Base-by-base conservation (phyloP, 176 grass and related monocot genomes). In the Oropetium thomaeum region DNA sequence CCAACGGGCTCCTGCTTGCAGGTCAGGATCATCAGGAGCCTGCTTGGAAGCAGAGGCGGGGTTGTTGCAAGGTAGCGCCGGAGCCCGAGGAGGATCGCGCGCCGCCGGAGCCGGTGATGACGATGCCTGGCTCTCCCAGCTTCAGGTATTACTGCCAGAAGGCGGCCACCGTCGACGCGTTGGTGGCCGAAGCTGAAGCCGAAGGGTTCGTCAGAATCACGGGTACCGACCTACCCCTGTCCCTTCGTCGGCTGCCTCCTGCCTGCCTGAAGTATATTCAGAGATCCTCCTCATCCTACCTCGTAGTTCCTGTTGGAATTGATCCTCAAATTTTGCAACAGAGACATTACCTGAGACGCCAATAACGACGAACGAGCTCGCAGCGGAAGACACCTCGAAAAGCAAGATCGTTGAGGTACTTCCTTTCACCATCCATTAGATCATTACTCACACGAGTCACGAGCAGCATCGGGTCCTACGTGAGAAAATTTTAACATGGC, bases 131-230 rank as follows among this genome's bases (percentile, higher is more conserved):
- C 0, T 90, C 89, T 9, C 84, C 89, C 10, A 87, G 89, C 74
- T 87, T 84, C 54, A 32, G 84, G 76, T 58, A 77, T 81, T 90
- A 90, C 71, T 90, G 75, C 84, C 70, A 80, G 71, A 79, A 81
- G 12, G 26, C 71, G 13, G 59, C 75, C 19, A 1, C 23, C 10
- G 55, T 84, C 10, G 86, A 83, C 29, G 64, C 20, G 42, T 40
- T 38, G 20, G 49, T 83, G 34, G 69, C 81, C 45, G 81, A 72
- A 13, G 53, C 3, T 3, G 22, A 26, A 12, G 8, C 43, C 54
- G 67, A 83, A 7, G 25, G n/a, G 11, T 43, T 35, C 34, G 43
- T 61, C 53, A 54, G 22, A 27, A 17, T 34, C 28, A 35, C 7
- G 7, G 80, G 86, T 88, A 30, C 45, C 1, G n/a, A n/a, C n/a